phyloP scores from a whole-genome alignment of 768 basidiomycete genomes.

The Hysterangium stoloniferum region DNA sequence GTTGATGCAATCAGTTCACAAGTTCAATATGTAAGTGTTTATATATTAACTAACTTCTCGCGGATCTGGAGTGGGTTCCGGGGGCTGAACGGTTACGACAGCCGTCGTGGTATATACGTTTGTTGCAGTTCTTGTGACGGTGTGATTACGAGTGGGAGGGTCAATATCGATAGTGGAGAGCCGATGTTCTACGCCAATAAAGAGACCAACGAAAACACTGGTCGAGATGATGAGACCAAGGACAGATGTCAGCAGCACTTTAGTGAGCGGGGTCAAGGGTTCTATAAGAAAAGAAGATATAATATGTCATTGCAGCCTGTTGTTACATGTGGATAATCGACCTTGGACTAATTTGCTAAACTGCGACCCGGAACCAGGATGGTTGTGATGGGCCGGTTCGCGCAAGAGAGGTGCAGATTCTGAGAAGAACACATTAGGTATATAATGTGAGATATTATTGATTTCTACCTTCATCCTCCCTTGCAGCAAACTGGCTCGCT shows the following conservation, averaged over 20 bases:
- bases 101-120: slow-evolving; percentile 36
- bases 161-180: slow-evolving; percentile 26
- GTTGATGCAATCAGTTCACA: slow-evolving; percentile 10
- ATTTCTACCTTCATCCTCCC: too few species aligned
- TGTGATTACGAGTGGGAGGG: slow-evolving; percentile 8
- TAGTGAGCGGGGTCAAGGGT: slow-evolving; percentile 76
- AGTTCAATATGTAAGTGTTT: neutral
- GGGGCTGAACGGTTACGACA: slow-evolving; percentile 38
- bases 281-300: slow-evolving; percentile 37
- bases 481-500: too few species aligned
- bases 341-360: neutral
- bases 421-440: slow-evolving; percentile 26
- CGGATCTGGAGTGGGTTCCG: slow-evolving; percentile 45
- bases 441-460: too few species aligned
- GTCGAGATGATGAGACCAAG: slow-evolving; percentile 74
- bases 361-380: slow-evolving; percentile 3
- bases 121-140: slow-evolving; percentile 25
- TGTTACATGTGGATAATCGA: slow-evolving; percentile 16
- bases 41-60: slow-evolving; percentile 38
- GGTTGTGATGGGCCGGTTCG: slow-evolving; percentile 38
- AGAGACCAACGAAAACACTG: slow-evolving; percentile 88
- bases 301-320: neutral
- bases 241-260: slow-evolving; percentile 67
- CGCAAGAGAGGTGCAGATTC: slow-evolving; percentile 61
- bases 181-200: slow-evolving; percentile 80